Percentiles rank a stretch among this genome's conserved stretches.
These are phyloP conservation scores for Geranium rotundifolium DNA, from an alignment of 345 rosid species.

Conservation along the genomic window DNA sequence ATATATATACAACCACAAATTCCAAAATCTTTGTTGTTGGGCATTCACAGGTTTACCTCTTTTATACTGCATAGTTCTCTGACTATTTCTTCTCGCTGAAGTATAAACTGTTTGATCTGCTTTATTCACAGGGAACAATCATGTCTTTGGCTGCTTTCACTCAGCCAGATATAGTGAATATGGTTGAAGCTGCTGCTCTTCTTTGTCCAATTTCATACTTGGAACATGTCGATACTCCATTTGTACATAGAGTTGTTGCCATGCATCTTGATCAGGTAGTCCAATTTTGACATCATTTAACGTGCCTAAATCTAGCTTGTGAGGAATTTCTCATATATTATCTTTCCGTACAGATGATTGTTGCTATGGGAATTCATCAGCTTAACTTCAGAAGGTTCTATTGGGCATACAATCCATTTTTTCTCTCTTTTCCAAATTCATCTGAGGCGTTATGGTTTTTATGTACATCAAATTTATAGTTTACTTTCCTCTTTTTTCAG, in stretches of 20 bases:
- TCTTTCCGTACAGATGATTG: slow-evolving; percentile 40
- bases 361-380: slow-evolving; percentile 77
- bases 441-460: background rate
- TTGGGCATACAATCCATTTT: background rate
- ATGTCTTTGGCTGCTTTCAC: slow-evolving; percentile 88
- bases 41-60: slow-evolving; percentile 66
- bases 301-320: slow-evolving; percentile 8
- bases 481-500: slow-evolving; percentile 25
- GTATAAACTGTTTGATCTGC: background rate
- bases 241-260: slow-evolving; percentile 71
- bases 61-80: background rate
- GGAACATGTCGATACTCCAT: slow-evolving; percentile 70
- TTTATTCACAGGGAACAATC: slow-evolving; percentile 58
- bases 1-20: slow-evolving; percentile 36
- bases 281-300: slow-evolving; percentile 7
- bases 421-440: background rate
- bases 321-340: slow-evolving; percentile 1
- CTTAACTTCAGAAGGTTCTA: slow-evolving; percentile 77
- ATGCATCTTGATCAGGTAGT: slow-evolving; percentile 85
- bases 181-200: slow-evolving; percentile 93
- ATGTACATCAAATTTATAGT: background rate
- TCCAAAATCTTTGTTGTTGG: slow-evolving; percentile 77
- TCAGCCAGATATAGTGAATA: slow-evolving; percentile 48
- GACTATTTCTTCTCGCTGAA: background rate
- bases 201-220: slow-evolving; percentile 82